A percentile compares a stretch with the other conserved stretches of the same genome.
Conservation (phyloP, 2,329 filamentous ascomycete genomes). For the Neonectria sp. region DNA sequence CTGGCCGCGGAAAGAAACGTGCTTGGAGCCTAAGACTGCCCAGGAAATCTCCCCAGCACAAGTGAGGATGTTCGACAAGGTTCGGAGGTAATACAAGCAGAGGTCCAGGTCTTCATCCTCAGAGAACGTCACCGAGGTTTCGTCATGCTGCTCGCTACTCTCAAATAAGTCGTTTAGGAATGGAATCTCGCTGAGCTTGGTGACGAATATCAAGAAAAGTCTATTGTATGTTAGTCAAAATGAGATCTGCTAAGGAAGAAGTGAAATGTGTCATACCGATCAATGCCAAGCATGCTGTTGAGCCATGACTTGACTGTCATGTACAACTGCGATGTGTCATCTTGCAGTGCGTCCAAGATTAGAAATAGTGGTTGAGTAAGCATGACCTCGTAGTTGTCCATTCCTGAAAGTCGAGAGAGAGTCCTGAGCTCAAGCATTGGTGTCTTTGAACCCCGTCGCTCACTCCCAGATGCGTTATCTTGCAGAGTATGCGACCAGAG, state of each 20-base stretch:
- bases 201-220: constrained; percentile 73
- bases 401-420: constrained; percentile 65
- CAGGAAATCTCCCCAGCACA: constrained; percentile 78
- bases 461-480: constrained; percentile 64
- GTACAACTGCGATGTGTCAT: constrained; percentile 81
- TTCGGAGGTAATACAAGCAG: constrained; percentile 83
- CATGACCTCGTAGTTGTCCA: constrained; percentile 79
- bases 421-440: constrained; percentile 53
- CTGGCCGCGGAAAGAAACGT: constrained; percentile 49
- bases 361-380: constrained; percentile 86
- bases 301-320: constrained; percentile 88
- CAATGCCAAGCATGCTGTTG: constrained; percentile 74
- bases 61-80: constrained; percentile 80
- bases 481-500: constrained; percentile 87
- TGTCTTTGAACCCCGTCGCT: constrained; percentile 66
- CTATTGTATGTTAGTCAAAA: constrained; percentile 54
- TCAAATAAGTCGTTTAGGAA: constrained; percentile 59
- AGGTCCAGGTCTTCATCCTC: constrained; percentile 80
- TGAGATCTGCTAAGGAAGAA: background rate
- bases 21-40: constrained; percentile 77
- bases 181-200: constrained; percentile 69
- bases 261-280: constrained; percentile 64
- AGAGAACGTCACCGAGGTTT: constrained; percentile 51
- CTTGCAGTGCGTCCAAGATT: constrained; percentile 82
- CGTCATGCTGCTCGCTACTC: constrained; percentile 34